Percentiles rank a stretch among this genome's conserved stretches.
These are phyloP conservation scores for Magnolia kwangsiensis DNA, from an alignment of 164 flowering plant species.

Conservation along the genomic window DNA sequence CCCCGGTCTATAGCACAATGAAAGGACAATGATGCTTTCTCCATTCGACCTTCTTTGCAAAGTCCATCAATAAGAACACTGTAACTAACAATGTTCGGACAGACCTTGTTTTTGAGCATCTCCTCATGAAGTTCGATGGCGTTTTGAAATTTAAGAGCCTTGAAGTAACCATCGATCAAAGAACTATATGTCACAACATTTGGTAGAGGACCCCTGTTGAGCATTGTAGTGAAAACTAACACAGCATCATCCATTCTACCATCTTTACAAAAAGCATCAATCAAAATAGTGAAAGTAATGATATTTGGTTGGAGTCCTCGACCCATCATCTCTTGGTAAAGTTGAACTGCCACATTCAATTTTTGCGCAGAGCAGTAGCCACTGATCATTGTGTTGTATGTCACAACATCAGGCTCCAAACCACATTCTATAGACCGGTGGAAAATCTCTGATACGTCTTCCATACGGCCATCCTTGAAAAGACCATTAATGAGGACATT, in stretches of 20 bases:
- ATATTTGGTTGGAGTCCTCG: conserved; percentile 27
- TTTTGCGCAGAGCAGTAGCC: conserved; percentile 38
- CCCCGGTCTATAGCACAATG: conserved; percentile 28
- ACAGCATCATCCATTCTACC: conserved; percentile 41
- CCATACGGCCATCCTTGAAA: conserved; percentile 23
- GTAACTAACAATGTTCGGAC: conserved; percentile 46
- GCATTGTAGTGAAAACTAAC: conserved; percentile 29
- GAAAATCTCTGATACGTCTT: conserved; percentile 27
- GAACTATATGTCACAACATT: conserved; percentile 49
- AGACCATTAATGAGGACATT: conserved; percentile 41
- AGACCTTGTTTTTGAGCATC: conserved; percentile 36
- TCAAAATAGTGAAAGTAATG: conserved; percentile 38
- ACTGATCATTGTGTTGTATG: conserved; percentile 52
- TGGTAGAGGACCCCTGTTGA: conserved; percentile 31
- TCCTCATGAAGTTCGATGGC: conserved; percentile 38
- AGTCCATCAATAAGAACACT: conserved; percentile 52
- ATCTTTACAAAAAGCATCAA: conserved; percentile 45
- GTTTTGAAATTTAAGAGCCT: conserved; percentile 20
- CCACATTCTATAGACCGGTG: conserved; percentile 22
- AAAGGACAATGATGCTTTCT: conserved; percentile 40
- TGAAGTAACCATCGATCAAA: conserved; percentile 47
- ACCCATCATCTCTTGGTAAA: conserved; percentile 25
- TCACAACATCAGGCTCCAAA: conserved; percentile 40
- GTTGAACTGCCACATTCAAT: conserved; percentile 29
- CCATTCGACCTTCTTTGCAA: conserved; percentile 43